Evolutionary conservation across 2,329 filamentous ascomycete genomes (phyloP).

Genomic region (Cladobotryum mycophilum): DNA sequence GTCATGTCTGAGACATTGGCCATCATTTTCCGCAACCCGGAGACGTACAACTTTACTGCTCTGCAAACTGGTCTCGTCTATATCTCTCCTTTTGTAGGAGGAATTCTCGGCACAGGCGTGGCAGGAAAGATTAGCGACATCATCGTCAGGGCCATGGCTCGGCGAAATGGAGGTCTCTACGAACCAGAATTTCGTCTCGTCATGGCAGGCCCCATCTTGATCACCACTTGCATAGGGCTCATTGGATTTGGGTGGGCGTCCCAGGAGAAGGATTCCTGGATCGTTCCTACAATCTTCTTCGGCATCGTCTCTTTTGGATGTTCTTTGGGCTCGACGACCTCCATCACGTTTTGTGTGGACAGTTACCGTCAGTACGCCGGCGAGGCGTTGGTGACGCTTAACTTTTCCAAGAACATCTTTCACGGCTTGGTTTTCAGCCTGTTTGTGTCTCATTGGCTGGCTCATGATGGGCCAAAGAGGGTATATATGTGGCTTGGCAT

Average conservation of each 20-base stretch:
- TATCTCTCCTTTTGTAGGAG: constrained; percentile 82
- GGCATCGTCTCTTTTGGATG: constrained; percentile 89
- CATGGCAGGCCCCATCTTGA: constrained; percentile 74
- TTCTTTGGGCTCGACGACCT: constrained; percentile 79
- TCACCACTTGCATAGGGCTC: constrained; percentile 76
- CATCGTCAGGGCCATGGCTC: constrained; percentile 74
- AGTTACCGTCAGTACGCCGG: constrained; percentile 90
- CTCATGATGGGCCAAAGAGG: constrained; percentile 63
- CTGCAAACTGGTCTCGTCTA: constrained; percentile 82
- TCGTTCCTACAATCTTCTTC: constrained; percentile 90
- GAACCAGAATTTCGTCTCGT: constrained; percentile 89
- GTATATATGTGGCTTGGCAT: constrained; percentile 80
- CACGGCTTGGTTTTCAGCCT: constrained; percentile 85
- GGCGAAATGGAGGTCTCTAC: constrained; percentile 85
- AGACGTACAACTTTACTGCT: constrained; percentile 72
- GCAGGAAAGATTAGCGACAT: constrained; percentile 83
- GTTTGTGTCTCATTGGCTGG: constrained; percentile 82
- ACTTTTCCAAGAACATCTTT: constrained; percentile 89
- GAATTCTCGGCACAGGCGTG: constrained; percentile 83
- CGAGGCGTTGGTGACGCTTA: constrained; percentile 88
- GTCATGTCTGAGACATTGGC: constrained; percentile 85
- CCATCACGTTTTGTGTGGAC: constrained; percentile 92
- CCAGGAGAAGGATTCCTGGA: constrained; percentile 68
- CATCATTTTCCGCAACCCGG: constrained; percentile 64
- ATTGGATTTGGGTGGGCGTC: constrained; percentile 98